Percentiles rank a stretch among this genome's conserved stretches.
These are phyloP conservation scores for Rugosomyces carneus DNA, from an alignment of 1,284 basidiomycete species.

Conservation along the genomic window DNA sequence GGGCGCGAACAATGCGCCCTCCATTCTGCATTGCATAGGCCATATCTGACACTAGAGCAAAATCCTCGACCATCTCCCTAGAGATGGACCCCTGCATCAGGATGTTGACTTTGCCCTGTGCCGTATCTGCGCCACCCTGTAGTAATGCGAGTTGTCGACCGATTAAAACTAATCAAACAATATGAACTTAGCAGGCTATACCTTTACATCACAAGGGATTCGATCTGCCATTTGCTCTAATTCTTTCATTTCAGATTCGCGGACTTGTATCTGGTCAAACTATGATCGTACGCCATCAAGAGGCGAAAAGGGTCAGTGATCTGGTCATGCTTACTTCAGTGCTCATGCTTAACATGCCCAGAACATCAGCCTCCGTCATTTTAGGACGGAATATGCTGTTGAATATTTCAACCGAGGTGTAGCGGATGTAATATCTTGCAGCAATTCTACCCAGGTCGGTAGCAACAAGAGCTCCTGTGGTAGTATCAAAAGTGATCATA, in stretches of 20 bases:
- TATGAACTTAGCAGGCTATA: constrained; percentile 23
- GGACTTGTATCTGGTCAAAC: constrained; percentile 94
- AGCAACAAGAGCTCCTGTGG: constrained; percentile 60
- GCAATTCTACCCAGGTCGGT: constrained; percentile 93
- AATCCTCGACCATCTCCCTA: constrained; percentile 79
- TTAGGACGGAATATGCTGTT: constrained; percentile 74
- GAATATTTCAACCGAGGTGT: constrained; percentile 87
- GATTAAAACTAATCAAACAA: neutral
- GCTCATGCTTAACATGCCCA: constrained; percentile 83
- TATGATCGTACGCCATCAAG: constrained; percentile 25
- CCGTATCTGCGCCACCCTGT: constrained; percentile 70
- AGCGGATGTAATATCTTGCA: constrained; percentile 92
- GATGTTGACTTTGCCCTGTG: constrained; percentile 91
- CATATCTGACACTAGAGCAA: constrained; percentile 93
- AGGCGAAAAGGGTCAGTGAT: neutral
- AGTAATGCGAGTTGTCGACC: constrained; percentile 1
- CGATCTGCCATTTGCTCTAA: constrained; percentile 66
- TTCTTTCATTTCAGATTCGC: constrained; percentile 88
- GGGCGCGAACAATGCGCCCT: constrained; percentile 88
- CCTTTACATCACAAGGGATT: constrained; percentile 77
- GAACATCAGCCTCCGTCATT: constrained; percentile 94
- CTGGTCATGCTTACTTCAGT: constrained; percentile 63
- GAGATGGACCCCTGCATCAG: constrained; percentile 92
- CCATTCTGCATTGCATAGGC: constrained; percentile 94
- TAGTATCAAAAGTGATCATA: constrained; percentile 81